Base-by-base conservation (phyloP, 2,329 filamentous ascomycete species). In the Eutypella sp. region DNA sequence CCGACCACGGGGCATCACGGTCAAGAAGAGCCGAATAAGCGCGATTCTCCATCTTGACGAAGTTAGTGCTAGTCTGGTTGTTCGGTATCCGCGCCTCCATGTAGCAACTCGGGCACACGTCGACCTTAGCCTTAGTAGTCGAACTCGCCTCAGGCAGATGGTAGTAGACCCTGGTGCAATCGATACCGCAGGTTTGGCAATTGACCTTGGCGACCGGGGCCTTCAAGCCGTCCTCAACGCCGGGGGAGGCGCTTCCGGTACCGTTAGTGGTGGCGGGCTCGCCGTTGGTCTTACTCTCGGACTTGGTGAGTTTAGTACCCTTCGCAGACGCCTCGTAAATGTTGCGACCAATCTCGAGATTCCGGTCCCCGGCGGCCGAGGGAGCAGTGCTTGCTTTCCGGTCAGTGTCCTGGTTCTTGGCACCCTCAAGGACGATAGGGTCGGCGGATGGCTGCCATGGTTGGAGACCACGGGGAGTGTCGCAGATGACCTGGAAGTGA, bases 261-360 rank as follows among this genome's bases (percentile, higher is more conserved):
- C 88, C 88, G 53, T 92, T 91, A 0, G 83, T 76, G 10, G 76
- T 67, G 3, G 78, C 72, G 9, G 75, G 74, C 51, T 96, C 89
- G 41, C 89, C 87, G 57, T 92, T 92, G 9, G 85, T 77, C 64
- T 89, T 89, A 51, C 75, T 75, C 42, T 87, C 84, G 1, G 76
- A 67, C 56, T 87, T 85, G 38, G 79, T 85, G 40, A 95, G 74
- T 60, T 95, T 73, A 5, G 73, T 68, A 40, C 70, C 87, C 68
- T 95, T 92, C 56, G 91, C 87, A 63, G 87, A 90, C 48, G 89
- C 82, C 60, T 99, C 92, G 69, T 96, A 99, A 47, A 97, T 90
- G 66, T 96, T 97, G 52, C 93, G 88, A 52, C 90, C 85, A 49
- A 97, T 84, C 62, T 96, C 87, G n/a, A 96, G 78, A 62, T 95